Evolutionary conservation across 768 basidiomycete genomes (phyloP).

Genomic region (Suillus lakei): DNA sequence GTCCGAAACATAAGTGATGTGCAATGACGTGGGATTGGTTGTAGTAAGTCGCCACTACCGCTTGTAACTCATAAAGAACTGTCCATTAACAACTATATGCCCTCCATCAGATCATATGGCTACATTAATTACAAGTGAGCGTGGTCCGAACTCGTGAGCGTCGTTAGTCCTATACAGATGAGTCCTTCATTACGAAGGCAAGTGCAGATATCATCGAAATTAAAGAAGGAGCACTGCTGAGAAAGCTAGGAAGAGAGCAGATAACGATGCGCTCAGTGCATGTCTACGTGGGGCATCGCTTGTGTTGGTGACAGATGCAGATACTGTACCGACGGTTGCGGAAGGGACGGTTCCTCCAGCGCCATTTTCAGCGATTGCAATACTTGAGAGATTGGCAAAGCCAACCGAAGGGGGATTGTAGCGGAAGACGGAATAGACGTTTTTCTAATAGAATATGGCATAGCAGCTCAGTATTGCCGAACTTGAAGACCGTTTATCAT

Average conservation of each 20-base stretch:
- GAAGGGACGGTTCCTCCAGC: constrained; percentile 47
- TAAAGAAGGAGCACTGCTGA: neutral
- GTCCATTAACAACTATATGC: neutral
- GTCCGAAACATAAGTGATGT: no score
- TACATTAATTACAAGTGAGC: neutral
- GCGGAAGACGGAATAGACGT: constrained; percentile 60
- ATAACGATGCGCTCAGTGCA: constrained; percentile 4
- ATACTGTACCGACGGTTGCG: constrained; percentile 59
- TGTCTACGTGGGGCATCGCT: constrained; percentile 12
- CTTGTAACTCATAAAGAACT: neutral
- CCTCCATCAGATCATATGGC: neutral
- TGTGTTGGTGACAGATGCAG: constrained; percentile 47
- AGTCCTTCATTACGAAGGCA: neutral
- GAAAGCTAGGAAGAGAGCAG: neutral
- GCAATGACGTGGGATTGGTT: neutral
- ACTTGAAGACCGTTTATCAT: neutral
- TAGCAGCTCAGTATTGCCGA: neutral
- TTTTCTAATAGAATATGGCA: constrained; percentile 41
- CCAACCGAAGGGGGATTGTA: constrained; percentile 55
- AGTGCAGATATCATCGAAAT: neutral
- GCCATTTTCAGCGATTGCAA: constrained; percentile 30
- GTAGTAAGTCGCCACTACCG: neutral
- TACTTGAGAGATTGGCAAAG: constrained; percentile 49
- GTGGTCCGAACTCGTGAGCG: neutral
- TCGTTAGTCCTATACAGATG: neutral